A percentile compares a stretch with the other conserved stretches of the same genome.
Evolutionary conservation across 2,329 filamentous ascomycete species (phyloP).

Genomic region (Colletotrichum limetticola): DNA sequence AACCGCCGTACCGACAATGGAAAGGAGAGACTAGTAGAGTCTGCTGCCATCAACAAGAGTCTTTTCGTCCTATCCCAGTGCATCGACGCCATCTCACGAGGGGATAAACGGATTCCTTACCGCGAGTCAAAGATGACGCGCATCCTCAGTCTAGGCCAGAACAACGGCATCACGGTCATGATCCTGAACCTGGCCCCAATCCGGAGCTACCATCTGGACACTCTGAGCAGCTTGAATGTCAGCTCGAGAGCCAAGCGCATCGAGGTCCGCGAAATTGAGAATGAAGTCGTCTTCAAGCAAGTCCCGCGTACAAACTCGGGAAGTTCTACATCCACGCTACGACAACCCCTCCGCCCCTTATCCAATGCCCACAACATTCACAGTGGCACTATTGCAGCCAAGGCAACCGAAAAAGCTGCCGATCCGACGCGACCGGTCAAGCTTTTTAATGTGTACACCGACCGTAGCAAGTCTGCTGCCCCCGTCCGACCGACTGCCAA

Average conservation of each 20-base stretch:
- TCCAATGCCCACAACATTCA: slow-evolving; percentile 81
- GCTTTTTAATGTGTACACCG: slow-evolving; percentile 87
- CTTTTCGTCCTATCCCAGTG: slow-evolving; percentile 95
- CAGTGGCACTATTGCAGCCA: slow-evolving; percentile 63
- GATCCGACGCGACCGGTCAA: slow-evolving; percentile 79
- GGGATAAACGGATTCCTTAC: slow-evolving; percentile 85
- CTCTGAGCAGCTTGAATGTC: slow-evolving; percentile 92
- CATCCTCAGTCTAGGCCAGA: slow-evolving; percentile 91
- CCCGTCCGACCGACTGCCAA: slow-evolving; percentile 47
- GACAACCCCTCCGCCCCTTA: slow-evolving; percentile 84
- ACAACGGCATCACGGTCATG: slow-evolving; percentile 96
- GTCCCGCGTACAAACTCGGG: slow-evolving; percentile 65
- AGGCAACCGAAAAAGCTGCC: slow-evolving; percentile 53
- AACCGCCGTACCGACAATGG: slow-evolving; percentile 94
- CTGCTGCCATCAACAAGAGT: slow-evolving; percentile 97
- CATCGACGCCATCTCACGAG: slow-evolving; percentile 88
- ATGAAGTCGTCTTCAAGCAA: slow-evolving; percentile 89
- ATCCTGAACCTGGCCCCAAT: slow-evolving; percentile 92
- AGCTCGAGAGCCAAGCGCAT: slow-evolving; percentile 97
- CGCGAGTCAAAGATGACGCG: slow-evolving; percentile 97
- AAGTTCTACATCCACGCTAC: slow-evolving; percentile 55
- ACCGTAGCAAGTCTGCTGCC: slow-evolving; percentile 66
- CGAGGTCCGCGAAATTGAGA: slow-evolving; percentile 94
- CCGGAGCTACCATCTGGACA: slow-evolving; percentile 93
- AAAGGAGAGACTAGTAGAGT: slow-evolving; percentile 92